Base-by-base conservation (phyloP, 139 green algal species). In the Chlorella sp. region DNA sequence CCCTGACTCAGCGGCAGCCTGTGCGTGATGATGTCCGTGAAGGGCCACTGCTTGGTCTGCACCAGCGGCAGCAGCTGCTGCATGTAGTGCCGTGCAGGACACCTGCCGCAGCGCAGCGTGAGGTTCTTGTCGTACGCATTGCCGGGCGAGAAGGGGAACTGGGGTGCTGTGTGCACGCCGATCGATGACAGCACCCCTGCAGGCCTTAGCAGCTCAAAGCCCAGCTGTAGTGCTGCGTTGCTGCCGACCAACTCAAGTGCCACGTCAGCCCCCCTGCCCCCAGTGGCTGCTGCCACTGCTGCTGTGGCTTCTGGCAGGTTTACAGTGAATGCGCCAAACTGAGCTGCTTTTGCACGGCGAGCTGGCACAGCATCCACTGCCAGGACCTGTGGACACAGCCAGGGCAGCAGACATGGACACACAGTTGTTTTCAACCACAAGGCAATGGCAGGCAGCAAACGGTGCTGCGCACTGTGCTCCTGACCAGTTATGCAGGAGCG, bases 311-410 rank as follows among this genome's bases (percentile, higher is more conserved):
- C 70, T n/a, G 59, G 59, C 1, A 78, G 62, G 26, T 81, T 62
- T 0, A 89, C 49, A 0, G 83, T 69, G 33, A 62, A 17, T 0
- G 87, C 87, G 0, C 87, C 87, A 23, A 88, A 77, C 10, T 76
- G 24, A 2, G 60, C 1, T 1, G 86, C 88, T 75, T 87, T 68
- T 0, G 76, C 79, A 32, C 89, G 77, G 34, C 88, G 81, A 49
- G 83, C 82, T 4, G 82, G 76, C 6, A 93, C 77, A 0, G 73
- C 79, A 67, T 93, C 88, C 3, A 92, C 70, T 0, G 88, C 88
- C 32, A 84, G 82, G 4, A 93, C 69, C 26, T 76, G 62, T 3
- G 31, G n/a, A n/a, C n/a, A n/a, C n/a, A n/a, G n/a, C n/a, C n/a
- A n/a, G n/a, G n/a, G n/a, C n/a, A n/a, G n/a, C n/a, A n/a, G n/a